Evolutionary conservation across 345 rosid genomes (phyloP), one percentile per base, ranked within the genome.

Genomic region (Eucalyptus dawsonii): DNA sequence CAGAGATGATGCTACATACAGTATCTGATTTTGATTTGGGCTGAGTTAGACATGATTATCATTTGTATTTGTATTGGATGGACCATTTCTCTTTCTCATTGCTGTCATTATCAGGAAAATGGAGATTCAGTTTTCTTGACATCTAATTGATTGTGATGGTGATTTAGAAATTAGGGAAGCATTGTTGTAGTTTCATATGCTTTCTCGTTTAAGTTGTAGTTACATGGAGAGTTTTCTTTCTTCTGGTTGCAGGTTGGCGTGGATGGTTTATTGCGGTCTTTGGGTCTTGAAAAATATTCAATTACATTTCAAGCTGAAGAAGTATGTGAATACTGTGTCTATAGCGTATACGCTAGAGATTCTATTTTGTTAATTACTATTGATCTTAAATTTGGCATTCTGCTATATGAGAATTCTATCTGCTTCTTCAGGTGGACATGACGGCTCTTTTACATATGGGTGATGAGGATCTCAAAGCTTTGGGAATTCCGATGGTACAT

Each of bases 251-350:
- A 98, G 99, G 95, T 92, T 86, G 97, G 93, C 89, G 94, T 98
- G 88, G 99, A 97, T 90, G 91, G 93, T 91, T 98, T 98, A 90
- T 92, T 98, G 91, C 95, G 90, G 90, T 98, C 99, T 16, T 88
- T 98, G 93, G 98, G 97, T 90, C 96, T 98, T 24, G 99, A 97
- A 91, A 98, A 97, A 86, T 98, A 98, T 90, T 93, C 95, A 1
- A 97, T 97, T 86, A 94, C 96, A 87, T 98, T 98, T 91, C 98
- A 97, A 92, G 99, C 95, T 54, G 99, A 98, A 93, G 99, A 98
- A 92, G 99, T 98, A 93, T 83, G 93, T 88, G 49, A 51, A 81
- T 51, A 87, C 87, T 19, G 83, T 87, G 88, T 89, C 88, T 86
- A 53, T 58, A 65, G 76, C 76, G 4, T 65, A 4, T 14, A 65